Evolutionary conservation across 139 green algal genomes (phyloP).

Genomic region (Protoeuglena noctilucae): DNA sequence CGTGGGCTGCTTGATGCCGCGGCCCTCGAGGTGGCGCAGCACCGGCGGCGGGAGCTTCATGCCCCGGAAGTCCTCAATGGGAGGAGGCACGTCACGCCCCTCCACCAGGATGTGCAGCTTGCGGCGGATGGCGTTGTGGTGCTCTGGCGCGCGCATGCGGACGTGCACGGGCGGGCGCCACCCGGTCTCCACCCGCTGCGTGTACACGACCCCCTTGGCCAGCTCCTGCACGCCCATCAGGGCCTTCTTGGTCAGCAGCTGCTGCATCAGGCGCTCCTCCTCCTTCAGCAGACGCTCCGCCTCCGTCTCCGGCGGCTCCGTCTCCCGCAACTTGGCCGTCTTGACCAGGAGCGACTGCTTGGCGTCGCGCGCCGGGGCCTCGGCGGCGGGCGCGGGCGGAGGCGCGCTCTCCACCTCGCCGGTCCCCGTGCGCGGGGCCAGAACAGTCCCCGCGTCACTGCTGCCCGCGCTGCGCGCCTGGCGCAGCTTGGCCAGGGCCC

Average conservation of each 20-base stretch:
- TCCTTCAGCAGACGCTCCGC: slow-evolving; percentile 39
- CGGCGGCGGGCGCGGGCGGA: background rate
- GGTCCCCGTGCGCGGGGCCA: background rate
- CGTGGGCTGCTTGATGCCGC: slow-evolving; percentile 75
- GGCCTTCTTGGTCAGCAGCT: slow-evolving; percentile 69
- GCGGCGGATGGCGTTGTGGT: slow-evolving; percentile 59
- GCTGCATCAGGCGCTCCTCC: slow-evolving; percentile 75
- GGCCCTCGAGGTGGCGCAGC: slow-evolving; percentile 31
- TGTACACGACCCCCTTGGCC: slow-evolving; percentile 64
- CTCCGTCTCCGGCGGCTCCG: slow-evolving; percentile 35
- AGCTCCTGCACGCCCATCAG: slow-evolving; percentile 86
- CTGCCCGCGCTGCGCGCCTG: slow-evolving; percentile 12
- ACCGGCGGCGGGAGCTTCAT: slow-evolving; percentile 43
- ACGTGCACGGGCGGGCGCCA: slow-evolving; percentile 79
- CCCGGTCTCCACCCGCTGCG: slow-evolving; percentile 57
- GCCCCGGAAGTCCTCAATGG: slow-evolving; percentile 62
- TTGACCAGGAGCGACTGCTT: background rate
- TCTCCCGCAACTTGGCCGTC: slow-evolving; percentile 6
- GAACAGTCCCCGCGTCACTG: background rate
- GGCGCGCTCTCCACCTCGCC: background rate
- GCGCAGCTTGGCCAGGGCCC: slow-evolving; percentile 26
- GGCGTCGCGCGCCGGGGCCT: background rate
- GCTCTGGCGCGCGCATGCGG: slow-evolving; percentile 37
- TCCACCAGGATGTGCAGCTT: slow-evolving; percentile 79
- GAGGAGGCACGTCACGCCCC: slow-evolving; percentile 66